Evolutionary conservation across 1,284 basidiomycete genomes (phyloP), one percentile per base, ranked within the genome.

Genomic region (Cystobasidium sp.): DNA sequence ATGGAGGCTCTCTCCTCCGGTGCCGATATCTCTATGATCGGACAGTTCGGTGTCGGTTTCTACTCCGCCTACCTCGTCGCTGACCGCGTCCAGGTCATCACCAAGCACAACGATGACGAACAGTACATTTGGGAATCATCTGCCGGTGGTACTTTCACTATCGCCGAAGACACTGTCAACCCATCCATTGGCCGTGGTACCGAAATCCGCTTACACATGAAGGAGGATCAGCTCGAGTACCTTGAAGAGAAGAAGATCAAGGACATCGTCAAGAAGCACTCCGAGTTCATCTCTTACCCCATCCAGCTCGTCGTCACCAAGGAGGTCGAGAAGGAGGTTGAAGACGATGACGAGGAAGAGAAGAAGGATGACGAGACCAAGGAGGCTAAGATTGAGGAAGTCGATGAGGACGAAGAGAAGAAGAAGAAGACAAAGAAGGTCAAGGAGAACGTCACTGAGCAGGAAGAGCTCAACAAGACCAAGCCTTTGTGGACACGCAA

Each of bases 71-170:
- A 99, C 88, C 93, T 99, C 80, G 95, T 98, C 79, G 95, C 97
- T 81, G 95, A 99, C 85, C 91, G 91, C 79, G 97, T 99, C 10
- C 94, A 97, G 86, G 92, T 99, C 82, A 92, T 97, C 86, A 96
- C 96, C 81, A 99, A 99, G 87, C 93, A 99, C 89, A 99, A 99
- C 83, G 97, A 99, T 82, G 96, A 99, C 84, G 97, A 99, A 86
- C 96, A 99, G 86, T 98, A 99, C 88, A 95, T 98, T 84, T 99
- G 97, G 97, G 96, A 98, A 88, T 98, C 96, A 22, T 91, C 97
- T 77, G 96, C 97, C 59, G 97, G 96, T 83, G 97, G 97, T 77
- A 99, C 97, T 72, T 99, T 99, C 88, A 99, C 96, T 83, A 97
- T 99, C 86, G 97, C 94, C 75, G 91, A 86, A 77, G 97, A 99